Conservation (phyloP, 805 yeast species). For the Ogataea wickerhamii region DNA sequence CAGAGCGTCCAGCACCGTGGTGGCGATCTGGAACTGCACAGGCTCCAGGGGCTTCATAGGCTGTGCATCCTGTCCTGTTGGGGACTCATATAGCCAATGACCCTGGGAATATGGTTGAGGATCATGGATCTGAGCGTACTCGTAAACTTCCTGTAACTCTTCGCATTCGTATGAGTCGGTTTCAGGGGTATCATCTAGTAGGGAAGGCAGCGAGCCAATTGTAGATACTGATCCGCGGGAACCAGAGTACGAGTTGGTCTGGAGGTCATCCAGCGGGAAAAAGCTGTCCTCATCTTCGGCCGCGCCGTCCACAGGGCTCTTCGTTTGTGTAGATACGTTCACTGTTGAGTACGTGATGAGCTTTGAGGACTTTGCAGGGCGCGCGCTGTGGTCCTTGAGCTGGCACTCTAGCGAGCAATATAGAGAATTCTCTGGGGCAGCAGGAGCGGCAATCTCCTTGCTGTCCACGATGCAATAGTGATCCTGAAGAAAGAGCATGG, state of each 20-base stretch:
- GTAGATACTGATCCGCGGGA: slow-evolving; percentile 16
- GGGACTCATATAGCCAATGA: slow-evolving; percentile 17
- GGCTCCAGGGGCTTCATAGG: slow-evolving; percentile 2
- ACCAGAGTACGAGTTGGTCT: slow-evolving; percentile 16
- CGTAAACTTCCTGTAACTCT: slow-evolving; percentile 14
- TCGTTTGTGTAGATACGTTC: slow-evolving; percentile 1
- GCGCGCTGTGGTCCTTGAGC: slow-evolving; percentile 12
- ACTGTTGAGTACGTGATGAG: slow-evolving; percentile 21
- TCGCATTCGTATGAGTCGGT: slow-evolving; percentile 13
- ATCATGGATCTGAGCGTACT: slow-evolving; percentile 8
- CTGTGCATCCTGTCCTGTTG: not conserved
- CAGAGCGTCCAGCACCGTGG: slow-evolving; percentile 5
- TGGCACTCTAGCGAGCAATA: slow-evolving; percentile 24
- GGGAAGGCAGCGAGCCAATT: slow-evolving; percentile 21
- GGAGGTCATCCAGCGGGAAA: slow-evolving; percentile 22
- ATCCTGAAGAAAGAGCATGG: slow-evolving; percentile 21
- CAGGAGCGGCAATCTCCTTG: slow-evolving; percentile 10
- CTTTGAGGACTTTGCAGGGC: slow-evolving; percentile 8
- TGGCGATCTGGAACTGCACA: slow-evolving; percentile 4
- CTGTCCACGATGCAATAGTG: slow-evolving; percentile 24
- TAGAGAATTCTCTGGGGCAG: slow-evolving; percentile 3
- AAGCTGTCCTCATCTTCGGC: slow-evolving; percentile 17
- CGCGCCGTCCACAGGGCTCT: not conserved
- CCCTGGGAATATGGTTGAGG: slow-evolving; percentile 2
- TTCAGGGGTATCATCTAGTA: slow-evolving; percentile 16